A percentile compares a stretch with the other conserved stretches of the same genome.
Evolutionary conservation across 495 filamentous ascomycete species (phyloP).

Genomic region (Penicillium samsonianum): DNA sequence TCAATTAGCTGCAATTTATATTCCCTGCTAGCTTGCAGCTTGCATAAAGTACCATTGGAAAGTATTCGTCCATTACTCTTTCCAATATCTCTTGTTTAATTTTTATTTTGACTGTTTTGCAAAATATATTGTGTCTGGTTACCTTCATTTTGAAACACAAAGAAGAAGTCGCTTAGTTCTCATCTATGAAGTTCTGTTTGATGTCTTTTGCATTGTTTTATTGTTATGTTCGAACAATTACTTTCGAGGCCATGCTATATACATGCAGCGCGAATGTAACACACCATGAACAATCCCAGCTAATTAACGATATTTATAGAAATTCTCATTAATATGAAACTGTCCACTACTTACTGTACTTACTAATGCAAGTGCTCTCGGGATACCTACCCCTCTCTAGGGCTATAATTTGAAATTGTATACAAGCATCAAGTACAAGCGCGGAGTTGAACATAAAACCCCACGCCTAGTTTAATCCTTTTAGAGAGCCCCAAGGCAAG

Average conservation of each 20-base stretch:
- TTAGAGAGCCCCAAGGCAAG: no score
- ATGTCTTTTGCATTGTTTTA: not conserved
- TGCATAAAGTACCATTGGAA: not conserved
- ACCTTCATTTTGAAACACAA: not conserved
- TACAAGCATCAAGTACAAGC: not conserved
- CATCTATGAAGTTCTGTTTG: not conserved
- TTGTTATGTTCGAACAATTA: not conserved
- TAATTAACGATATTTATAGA: constrained; percentile 11
- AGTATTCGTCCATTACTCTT: not conserved
- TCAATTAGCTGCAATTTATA: constrained; percentile 24
- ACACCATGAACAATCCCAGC: not conserved
- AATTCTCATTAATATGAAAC: not conserved
- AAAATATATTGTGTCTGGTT: not conserved
- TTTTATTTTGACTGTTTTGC: not conserved
- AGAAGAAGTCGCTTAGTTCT: not conserved
- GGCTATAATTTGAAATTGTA: not conserved
- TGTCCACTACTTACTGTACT: not conserved
- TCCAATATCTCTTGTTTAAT: not conserved
- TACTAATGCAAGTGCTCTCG: not conserved
- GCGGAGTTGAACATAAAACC: not conserved
- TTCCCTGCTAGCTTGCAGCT: not conserved
- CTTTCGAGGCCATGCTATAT: not conserved
- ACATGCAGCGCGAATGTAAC: not conserved
- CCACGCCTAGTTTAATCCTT: not conserved
- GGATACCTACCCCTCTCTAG: not conserved